Base-by-base conservation (phyloP, 2,329 filamentous ascomycete species). In the Colletotrichum shisoi region DNA sequence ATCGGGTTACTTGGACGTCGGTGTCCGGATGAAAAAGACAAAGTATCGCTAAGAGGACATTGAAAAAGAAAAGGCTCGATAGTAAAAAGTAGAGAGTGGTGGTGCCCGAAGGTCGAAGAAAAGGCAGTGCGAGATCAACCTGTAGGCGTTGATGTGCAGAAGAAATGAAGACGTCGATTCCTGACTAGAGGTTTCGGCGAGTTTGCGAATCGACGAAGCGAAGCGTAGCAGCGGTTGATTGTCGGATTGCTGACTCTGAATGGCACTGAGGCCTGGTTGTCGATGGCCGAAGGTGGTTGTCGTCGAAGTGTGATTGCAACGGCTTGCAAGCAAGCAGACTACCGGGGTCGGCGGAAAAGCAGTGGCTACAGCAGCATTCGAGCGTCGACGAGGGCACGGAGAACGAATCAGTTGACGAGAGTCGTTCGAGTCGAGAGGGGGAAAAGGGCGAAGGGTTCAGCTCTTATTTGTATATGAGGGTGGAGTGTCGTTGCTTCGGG, bases 1-100 rank as follows among this genome's bases (percentile, higher is more conserved):
- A 62, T 59, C 51, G 54, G 51, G 19, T 53, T 34, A 9, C 56
- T 49, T 46, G 68, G 66, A 70, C 70, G 46, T 48, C 42, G 53
- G 21, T 34, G 62, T 59, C 70, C 62, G 44, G 40, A 44, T 37
- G 77, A 76, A 49, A 62, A 78, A 75, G 71, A 72, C 72, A 74
- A 74, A 73, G 62, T 74, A 74, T 79, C 79, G 80, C 82, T 82
- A 82, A 77, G 71, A 76, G 74, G 75, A 81, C 80, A 82, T 82
- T 74, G 75, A 76, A 72, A 73, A 69, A 54, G 44, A 56, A 37
- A 57, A 64, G 64, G 58, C 65, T 69, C 76, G 70, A 34, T 54
- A 44, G 49, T 24, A 56, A 73, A 62, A 57, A 57, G 24, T 48
- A 49, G 59, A 66, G 49, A 39, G 48, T 60, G 62, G 40, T 31